Evolutionary conservation across 805 yeast genomes (phyloP), one percentile per base, ranked within the genome.

Genomic region (Candida nanaspora): DNA sequence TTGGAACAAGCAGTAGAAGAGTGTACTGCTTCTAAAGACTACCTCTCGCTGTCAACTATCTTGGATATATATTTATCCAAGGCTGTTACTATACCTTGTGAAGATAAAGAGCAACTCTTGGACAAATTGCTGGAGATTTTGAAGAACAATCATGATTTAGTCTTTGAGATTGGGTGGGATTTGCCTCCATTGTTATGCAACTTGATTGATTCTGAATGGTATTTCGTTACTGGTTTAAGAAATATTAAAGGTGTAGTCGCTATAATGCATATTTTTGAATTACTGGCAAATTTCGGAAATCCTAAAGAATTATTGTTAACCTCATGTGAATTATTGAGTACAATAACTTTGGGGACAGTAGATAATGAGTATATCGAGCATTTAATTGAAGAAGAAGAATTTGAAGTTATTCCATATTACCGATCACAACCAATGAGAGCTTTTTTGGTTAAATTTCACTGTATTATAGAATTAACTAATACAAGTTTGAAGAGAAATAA

Each of bases 111-210:
- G 2, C 41, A 48, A 38, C 55, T 85, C n/a, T 58, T 87, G 36
- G 60, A 55, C 0, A 61, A 65, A 3, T 47, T 88, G 13, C 48
- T 60, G 10, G 64, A 61, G 0, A 62, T 78, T 0, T 58, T 86
- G 26, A 51, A 53, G 10, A 59, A 54, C 0, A 57, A 82, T 53
- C 65, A 69, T 15, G 70, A 69, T 10, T 59, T 86, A 25, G 66
- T 79, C 0, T 68, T 72, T 34, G 83, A 81, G 48, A 77, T 88
- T 45, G 95, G 95, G 2, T 89, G 97, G 97, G 97, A 89, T 58
- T 55, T 89, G n/a, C 96, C 96, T 1, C 72, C 70, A 26, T 61
- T 85, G 38, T 48, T 89, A 6, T 52, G 86, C 35, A 67, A 68
- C 9, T 84, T 71, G 55, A 55, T 82, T n/a, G 65, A 65, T 10